These are phyloP conservation scores for Neurospora sp. DNA, from an alignment of 495 filamentous ascomycete species.

Conservation along the genomic window DNA sequence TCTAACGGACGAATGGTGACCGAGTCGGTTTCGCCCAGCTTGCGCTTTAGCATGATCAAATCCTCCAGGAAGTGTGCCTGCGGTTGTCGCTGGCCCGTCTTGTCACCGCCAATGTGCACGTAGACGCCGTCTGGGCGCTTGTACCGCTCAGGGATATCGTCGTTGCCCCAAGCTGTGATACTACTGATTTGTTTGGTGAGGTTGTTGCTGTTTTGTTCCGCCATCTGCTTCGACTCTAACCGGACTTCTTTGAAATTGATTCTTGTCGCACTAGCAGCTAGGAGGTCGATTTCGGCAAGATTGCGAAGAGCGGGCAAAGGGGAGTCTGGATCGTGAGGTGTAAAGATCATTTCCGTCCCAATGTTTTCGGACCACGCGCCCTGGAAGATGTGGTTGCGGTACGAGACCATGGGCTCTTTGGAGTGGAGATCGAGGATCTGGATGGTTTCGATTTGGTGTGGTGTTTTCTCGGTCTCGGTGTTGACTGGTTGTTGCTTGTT, in stretches of 20 bases:
- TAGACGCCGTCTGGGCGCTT: conserved; percentile 22
- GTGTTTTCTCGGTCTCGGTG: conserved; percentile 16
- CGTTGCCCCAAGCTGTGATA: neutral
- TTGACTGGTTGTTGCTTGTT: conserved; percentile 1
- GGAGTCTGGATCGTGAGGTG: conserved; percentile 34
- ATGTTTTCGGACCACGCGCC: conserved; percentile 69
- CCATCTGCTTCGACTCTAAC: conserved; percentile 6
- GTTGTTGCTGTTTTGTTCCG: conserved; percentile 2
- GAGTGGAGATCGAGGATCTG: conserved; percentile 75
- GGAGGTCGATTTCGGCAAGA: conserved; percentile 43
- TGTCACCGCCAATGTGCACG: conserved; percentile 25
- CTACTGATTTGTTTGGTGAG: neutral
- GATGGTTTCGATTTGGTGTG: conserved; percentile 27
- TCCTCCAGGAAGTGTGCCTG: conserved; percentile 38
- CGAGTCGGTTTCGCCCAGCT: conserved; percentile 44
- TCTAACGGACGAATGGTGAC: conserved; percentile 38
- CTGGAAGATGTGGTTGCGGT: conserved; percentile 62
- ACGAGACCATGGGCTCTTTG: conserved; percentile 58
- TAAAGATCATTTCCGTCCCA: conserved; percentile 71
- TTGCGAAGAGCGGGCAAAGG: conserved; percentile 30
- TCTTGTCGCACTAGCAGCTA: conserved; percentile 46
- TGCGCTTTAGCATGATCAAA: conserved; percentile 38
- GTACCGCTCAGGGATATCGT: conserved; percentile 22
- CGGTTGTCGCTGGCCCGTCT: conserved; percentile 26
- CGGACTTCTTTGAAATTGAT: conserved; percentile 31